phyloP scores from a whole-genome alignment of 345 rosid genomes.

The Populus tremula region DNA sequence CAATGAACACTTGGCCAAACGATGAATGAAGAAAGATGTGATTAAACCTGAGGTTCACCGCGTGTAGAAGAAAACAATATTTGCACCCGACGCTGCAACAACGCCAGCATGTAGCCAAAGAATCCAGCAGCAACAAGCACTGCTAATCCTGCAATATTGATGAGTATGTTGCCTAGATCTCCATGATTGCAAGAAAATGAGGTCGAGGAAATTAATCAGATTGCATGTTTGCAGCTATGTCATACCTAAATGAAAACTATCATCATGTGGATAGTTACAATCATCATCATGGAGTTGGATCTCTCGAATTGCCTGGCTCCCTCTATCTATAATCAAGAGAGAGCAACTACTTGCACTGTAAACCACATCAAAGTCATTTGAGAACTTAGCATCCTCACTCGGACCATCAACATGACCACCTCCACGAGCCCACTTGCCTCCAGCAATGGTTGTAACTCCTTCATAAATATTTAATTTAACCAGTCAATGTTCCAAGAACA shows the following conservation, averaged over 20 bases:
- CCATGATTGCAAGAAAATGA: neutral
- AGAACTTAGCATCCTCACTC: conserved; percentile 78
- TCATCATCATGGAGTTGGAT: conserved; percentile 74
- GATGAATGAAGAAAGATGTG: too few relatives aligned
- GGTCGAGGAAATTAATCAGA: neutral
- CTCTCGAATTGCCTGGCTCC: conserved; percentile 82
- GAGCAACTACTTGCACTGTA: conserved; percentile 78
- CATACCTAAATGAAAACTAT: conserved; percentile 65
- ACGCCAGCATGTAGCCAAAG: conserved; percentile 86
- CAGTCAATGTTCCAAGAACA: neutral
- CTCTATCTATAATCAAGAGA: conserved; percentile 79
- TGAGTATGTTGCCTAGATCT: conserved; percentile 5
- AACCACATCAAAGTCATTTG: conserved; percentile 77
- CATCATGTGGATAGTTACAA: conserved; percentile 58
- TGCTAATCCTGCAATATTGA: conserved; percentile 52
- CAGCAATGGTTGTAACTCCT: conserved; percentile 93
- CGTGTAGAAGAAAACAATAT: conserved; percentile 50
- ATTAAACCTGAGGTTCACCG: conserved; percentile 27
- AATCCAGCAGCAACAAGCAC: conserved; percentile 73
- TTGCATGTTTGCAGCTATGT: conserved; percentile 2
- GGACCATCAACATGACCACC: conserved; percentile 75
- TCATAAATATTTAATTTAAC: conserved; percentile 7
- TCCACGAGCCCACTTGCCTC: conserved; percentile 68
- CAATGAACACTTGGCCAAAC: too few relatives aligned
- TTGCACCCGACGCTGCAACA: conserved; percentile 67